Conservation (phyloP, 176 grass and related monocot species). For the Lolium rigidum region DNA sequence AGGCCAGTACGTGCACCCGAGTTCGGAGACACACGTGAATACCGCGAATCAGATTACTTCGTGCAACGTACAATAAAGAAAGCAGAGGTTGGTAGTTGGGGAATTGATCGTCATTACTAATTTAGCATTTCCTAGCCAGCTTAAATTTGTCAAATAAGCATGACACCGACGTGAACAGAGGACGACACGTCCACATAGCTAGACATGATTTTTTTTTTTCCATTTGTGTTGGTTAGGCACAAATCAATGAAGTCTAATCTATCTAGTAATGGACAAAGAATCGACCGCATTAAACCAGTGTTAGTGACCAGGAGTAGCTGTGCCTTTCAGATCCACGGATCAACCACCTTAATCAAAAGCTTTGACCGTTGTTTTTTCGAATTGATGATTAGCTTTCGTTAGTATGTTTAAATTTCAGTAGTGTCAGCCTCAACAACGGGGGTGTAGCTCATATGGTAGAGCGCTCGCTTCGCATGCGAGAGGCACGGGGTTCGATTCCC, state of each 20-base stretch:
- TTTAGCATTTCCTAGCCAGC: not conserved
- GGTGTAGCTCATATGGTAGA: conserved; percentile 99
- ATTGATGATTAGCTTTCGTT: no score
- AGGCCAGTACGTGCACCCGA: no score
- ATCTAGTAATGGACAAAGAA: not conserved
- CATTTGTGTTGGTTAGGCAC: not conserved
- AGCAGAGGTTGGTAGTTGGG: no score
- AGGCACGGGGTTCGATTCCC: conserved; percentile 99
- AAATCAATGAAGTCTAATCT: not conserved
- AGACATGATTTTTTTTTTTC: no score
- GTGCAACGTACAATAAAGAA: no score
- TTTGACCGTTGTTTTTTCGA: not conserved
- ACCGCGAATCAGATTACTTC: no score
- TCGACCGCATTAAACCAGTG: not conserved
- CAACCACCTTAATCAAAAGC: not conserved
- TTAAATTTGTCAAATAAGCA: not conserved
- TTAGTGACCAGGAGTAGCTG: not conserved
- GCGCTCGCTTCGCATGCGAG: conserved; percentile 99
- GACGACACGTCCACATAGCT: not conserved
- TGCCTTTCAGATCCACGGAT: not conserved
- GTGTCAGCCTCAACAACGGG: not conserved
- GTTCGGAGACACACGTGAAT: no score
- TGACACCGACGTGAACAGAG: not conserved
- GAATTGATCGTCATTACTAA: no score
- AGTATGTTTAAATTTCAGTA: no score